Conservation (phyloP, 306 rosid genomes). For the Glycyrrhiza uralensis region DNA sequence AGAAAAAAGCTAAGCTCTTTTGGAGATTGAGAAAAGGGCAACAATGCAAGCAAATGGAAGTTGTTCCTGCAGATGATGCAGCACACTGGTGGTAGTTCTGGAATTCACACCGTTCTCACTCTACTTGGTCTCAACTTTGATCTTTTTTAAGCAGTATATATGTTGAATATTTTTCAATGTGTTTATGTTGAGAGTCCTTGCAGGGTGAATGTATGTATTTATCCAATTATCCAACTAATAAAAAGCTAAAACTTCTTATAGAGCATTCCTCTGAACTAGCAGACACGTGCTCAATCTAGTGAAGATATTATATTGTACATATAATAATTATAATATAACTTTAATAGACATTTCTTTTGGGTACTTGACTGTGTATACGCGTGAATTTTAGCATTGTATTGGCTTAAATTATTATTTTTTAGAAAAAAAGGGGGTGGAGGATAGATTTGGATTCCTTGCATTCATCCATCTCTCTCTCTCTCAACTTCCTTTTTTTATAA, state of each 20-base stretch:
- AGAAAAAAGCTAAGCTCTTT: not conserved
- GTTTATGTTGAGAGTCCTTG: conserved; percentile 23
- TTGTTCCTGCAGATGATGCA: conserved; percentile 21
- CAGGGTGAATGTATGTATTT: conserved; percentile 36
- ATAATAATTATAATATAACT: too few species aligned
- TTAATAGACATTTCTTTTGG: not conserved
- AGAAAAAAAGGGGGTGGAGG: too few species aligned
- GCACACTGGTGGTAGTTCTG: conserved; percentile 27
- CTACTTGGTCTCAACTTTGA: conserved; percentile 23
- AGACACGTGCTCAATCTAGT: not conserved
- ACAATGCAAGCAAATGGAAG: conserved; percentile 12
- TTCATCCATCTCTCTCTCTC: too few species aligned
- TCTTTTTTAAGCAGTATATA: conserved; percentile 4
- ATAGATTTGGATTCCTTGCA: too few species aligned
- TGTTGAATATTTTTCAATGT: conserved; percentile 18
- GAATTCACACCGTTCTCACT: conserved; percentile 29
- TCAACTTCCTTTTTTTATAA: too few species aligned
- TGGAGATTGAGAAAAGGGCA: conserved; percentile 23
- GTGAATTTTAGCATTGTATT: not conserved
- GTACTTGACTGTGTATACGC: not conserved
- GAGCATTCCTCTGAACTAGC: conserved; percentile 2
- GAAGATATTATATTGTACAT: conserved; percentile 7
- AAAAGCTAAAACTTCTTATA: conserved; percentile 1
- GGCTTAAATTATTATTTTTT: too few species aligned
- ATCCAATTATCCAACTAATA: conserved; percentile 16